phyloP scores from a whole-genome alignment of 768 basidiomycete species.

The Mycena maculata region DNA sequence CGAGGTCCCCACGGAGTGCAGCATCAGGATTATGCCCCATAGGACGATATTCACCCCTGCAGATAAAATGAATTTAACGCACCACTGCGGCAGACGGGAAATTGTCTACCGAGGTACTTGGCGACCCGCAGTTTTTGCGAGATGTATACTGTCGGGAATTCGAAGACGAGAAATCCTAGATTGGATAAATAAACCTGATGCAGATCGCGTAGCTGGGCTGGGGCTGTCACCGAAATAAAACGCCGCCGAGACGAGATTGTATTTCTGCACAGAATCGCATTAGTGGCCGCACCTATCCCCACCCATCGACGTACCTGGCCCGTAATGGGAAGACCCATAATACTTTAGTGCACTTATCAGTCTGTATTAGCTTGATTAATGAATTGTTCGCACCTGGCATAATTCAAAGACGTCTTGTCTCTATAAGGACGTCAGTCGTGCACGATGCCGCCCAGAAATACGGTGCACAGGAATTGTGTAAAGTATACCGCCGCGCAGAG shows the following conservation, averaged over 20 bases:
- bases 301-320: slow-evolving; percentile 57
- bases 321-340: slow-evolving; percentile 74
- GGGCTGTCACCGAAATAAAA: slow-evolving; percentile 66
- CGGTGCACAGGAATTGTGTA: slow-evolving; percentile 68
- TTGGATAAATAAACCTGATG: not conserved
- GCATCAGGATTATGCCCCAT: slow-evolving; percentile 71
- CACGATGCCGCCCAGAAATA: not conserved
- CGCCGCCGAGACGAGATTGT: slow-evolving; percentile 72
- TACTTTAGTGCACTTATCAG: slow-evolving; percentile 45
- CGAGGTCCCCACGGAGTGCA: slow-evolving; percentile 66
- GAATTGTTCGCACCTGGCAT: slow-evolving; percentile 62
- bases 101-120: slow-evolving; percentile 66
- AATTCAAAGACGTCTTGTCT: slow-evolving; percentile 78
- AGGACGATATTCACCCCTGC: slow-evolving; percentile 67
- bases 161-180: slow-evolving; percentile 67
- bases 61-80: not conserved
- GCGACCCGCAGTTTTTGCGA: slow-evolving; percentile 70
- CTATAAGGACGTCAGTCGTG: slow-evolving; percentile 42
- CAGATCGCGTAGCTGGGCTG: not conserved
- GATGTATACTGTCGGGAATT: slow-evolving; percentile 75
- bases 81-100: not conserved
- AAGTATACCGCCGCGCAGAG: slow-evolving; percentile 76
- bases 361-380: not conserved
- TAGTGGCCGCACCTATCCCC: slow-evolving; percentile 5
- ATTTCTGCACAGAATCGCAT: slow-evolving; percentile 55